These are phyloP conservation scores for Talaromyces sp. DNA, from an alignment of 2,329 filamentous ascomycete species.

Conservation along the genomic window DNA sequence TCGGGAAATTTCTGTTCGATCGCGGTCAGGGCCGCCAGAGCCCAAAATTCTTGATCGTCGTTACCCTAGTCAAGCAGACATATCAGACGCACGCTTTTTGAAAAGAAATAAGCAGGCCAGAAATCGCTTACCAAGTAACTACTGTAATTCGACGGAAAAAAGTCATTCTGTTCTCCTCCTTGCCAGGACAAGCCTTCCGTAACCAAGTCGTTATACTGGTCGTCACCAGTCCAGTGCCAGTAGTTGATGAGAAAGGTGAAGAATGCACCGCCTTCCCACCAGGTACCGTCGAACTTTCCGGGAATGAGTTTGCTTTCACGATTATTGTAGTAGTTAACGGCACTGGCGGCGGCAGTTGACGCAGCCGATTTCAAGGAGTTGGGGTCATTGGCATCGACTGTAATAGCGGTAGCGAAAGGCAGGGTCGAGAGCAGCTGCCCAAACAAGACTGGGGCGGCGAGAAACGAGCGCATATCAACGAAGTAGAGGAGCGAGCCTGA, in stretches of 20 bases:
- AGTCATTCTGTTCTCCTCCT: constrained; percentile 66
- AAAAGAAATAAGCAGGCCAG: not conserved
- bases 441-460: not conserved
- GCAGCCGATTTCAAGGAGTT: constrained; percentile 36
- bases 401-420: constrained; percentile 12
- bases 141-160: constrained; percentile 60
- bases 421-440: constrained; percentile 9
- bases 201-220: constrained; percentile 65
- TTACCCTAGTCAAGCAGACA: constrained; percentile 30
- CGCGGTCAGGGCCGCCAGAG: constrained; percentile 69
- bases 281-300: constrained; percentile 47
- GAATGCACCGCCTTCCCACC: constrained; percentile 70
- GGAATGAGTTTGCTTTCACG: constrained; percentile 40
- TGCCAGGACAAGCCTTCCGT: constrained; percentile 67
- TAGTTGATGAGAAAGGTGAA: constrained; percentile 68
- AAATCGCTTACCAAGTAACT: constrained; percentile 23
- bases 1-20: constrained; percentile 71
- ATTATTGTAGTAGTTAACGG: constrained; percentile 39
- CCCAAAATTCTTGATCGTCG: constrained; percentile 70
- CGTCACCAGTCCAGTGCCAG: constrained; percentile 74
- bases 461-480: constrained; percentile 14
- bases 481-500: not conserved
- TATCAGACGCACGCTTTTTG: not conserved
- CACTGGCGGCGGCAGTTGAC: constrained; percentile 36
- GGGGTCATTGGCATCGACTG: constrained; percentile 24